Evolutionary conservation across 1,284 basidiomycete genomes (phyloP).

Genomic region (Irpex sp.): DNA sequence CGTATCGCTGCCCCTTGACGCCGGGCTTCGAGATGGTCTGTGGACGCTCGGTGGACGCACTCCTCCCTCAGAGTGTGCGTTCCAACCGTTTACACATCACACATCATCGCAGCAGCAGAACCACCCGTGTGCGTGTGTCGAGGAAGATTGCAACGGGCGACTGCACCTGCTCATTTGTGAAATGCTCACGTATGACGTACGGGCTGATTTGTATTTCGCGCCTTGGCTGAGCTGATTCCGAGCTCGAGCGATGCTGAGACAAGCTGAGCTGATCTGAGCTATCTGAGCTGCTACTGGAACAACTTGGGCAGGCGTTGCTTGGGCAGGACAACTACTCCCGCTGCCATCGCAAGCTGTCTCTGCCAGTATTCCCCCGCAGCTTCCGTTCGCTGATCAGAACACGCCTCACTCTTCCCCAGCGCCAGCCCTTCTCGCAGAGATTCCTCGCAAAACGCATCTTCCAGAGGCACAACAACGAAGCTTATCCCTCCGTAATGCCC

Average conservation of each 20-base stretch:
- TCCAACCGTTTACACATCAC: neutral
- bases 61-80: neutral
- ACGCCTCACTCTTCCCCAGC: neutral
- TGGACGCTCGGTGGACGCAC: neutral
- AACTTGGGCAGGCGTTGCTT: too few species aligned
- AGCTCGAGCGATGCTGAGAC: neutral
- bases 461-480: neutral
- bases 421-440: neutral
- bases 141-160: neutral
- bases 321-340: too few species aligned
- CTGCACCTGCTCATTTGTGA: neutral
- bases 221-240: neutral
- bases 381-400: neutral
- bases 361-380: too few species aligned
- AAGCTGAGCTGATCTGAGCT: neutral
- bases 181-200: neutral
- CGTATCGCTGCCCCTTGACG: neutral
- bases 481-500: neutral
- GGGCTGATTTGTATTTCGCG: neutral
- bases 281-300: neutral
- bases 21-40: neutral
- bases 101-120: too few species aligned
- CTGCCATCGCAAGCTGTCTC: too few species aligned
- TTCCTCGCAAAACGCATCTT: neutral
- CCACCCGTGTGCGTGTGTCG: neutral